Evolutionary conservation across 805 yeast species (phyloP).

Genomic region (Middelhovenomyces tepae): DNA sequence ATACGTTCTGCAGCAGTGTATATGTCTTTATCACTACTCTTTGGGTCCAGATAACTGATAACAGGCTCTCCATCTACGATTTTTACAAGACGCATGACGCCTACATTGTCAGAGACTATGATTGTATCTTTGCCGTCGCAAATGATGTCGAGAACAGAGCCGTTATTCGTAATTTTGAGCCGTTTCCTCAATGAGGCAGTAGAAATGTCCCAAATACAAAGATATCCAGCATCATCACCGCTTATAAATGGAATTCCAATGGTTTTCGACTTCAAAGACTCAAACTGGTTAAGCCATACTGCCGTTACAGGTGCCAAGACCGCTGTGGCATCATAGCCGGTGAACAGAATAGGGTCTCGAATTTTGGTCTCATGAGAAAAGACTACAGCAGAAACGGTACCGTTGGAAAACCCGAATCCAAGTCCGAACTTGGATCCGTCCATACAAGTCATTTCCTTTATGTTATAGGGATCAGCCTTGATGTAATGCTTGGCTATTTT

Average conservation of each 20-base stretch:
- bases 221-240: constrained; percentile 16
- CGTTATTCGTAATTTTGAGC: too few species aligned
- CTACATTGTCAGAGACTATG: too few species aligned
- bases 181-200: too few species aligned
- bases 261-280: constrained; percentile 12
- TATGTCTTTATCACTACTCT: too few species aligned
- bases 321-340: constrained; percentile 16
- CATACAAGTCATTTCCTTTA: constrained; percentile 14
- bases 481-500: constrained; percentile 20
- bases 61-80: too few species aligned
- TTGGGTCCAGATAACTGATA: too few species aligned
- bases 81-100: too few species aligned
- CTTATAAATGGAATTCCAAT: constrained; percentile 13
- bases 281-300: constrained; percentile 20
- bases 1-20: constrained; percentile 1
- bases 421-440: constrained; percentile 26
- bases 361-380: constrained; percentile 22
- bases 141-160: too few species aligned
- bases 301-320: constrained; percentile 22
- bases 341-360: constrained; percentile 16
- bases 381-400: constrained; percentile 16
- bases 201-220: constrained; percentile 15
- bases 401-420: constrained; percentile 21
- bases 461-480: constrained; percentile 13
- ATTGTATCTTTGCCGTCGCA: too few species aligned